Evolutionary conservation across 2,329 filamentous ascomycete genomes (phyloP), one percentile per base, ranked within the genome.

Genomic region (Neurospora sp.): DNA sequence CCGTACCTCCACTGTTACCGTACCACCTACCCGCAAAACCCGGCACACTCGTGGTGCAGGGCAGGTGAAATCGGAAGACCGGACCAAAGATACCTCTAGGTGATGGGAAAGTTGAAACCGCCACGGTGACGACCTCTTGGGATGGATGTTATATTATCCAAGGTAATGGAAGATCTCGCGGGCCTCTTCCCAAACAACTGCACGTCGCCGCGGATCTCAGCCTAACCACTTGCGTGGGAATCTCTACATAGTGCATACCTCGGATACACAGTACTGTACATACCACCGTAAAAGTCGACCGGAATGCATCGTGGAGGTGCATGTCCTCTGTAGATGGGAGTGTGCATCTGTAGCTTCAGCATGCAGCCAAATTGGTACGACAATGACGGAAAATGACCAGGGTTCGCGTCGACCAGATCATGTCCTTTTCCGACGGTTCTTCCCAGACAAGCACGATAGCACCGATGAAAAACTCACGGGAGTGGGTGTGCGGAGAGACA

Each of bases 311-410:
- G 52, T 62, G 52, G 52, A 62, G 52, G 13, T 36, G 52, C 52
- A 33, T 62, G 15, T 33, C 52, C 52, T 62, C 23, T 62, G 38
- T 17, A 40, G 38, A 40, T 67, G 69, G 28, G 71, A 69, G 67
- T 69, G 67, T 70, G 72, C 72, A 70, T 73, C 69, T 36, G 38
- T 19, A 40, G 33, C 36, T 67, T 69, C 70, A 69, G 68, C 67
- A 62, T 70, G 72, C 72, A 69, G 72, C 71, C 70, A 52, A 67
- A 69, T 71, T 72, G 73, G 68, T 71, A 71, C 66, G 71, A 71
- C 73, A 43, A 74, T 74, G 74, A 75, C 74, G 73, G 73, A 73
- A 73, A 73, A 75, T 73, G 74, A 74, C 71, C 69, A 73, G 71
- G 73, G 71, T 67, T 69, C 33, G 68, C 67, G 52, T 68, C 70